These are phyloP conservation scores for Bipolaris victoriae DNA, from an alignment of 2,329 filamentous ascomycete genomes.

Conservation along the genomic window DNA sequence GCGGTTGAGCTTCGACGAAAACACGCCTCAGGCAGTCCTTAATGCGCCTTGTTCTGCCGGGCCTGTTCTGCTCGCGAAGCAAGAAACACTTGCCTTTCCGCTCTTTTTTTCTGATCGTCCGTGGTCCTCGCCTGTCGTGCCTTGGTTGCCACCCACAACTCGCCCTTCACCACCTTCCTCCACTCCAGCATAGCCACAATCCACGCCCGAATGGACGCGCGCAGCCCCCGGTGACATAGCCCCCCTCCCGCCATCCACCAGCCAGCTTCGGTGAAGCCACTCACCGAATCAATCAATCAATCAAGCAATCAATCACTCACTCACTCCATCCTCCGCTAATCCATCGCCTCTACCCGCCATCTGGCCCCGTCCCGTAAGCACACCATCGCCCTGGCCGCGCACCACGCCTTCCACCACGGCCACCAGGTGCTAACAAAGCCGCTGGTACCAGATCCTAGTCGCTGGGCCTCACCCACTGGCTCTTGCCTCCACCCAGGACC, in stretches of 20 bases:
- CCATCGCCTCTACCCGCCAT: slow-evolving; percentile 5
- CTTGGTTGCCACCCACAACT: not conserved
- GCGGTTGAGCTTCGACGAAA: not conserved
- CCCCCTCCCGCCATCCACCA: slow-evolving; percentile 6
- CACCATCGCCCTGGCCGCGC: slow-evolving; percentile 6
- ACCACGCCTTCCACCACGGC: not conserved
- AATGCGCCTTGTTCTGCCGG: not conserved
- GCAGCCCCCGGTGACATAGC: slow-evolving; percentile 14
- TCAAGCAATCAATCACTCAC: not conserved
- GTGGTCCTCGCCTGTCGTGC: not conserved
- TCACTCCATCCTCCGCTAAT: not conserved
- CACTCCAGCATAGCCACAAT: slow-evolving; percentile 6
- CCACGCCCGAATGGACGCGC: slow-evolving; percentile 15
- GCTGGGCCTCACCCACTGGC: slow-evolving; percentile 6
- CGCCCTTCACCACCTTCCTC: not conserved
- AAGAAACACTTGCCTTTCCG: not conserved
- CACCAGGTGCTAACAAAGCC: slow-evolving; percentile 3
- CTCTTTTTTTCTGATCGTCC: not conserved
- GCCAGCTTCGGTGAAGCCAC: slow-evolving; percentile 7
- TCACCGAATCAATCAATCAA: not conserved
- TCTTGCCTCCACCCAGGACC: slow-evolving; percentile 6
- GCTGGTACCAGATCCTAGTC: not conserved
- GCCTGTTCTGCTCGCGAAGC: not conserved
- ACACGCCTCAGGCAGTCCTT: not conserved
- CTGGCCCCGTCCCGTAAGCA: slow-evolving; percentile 9